Base-by-base conservation (phyloP, 2,329 filamentous ascomycete species). In the Neonectria ditissima region DNA sequence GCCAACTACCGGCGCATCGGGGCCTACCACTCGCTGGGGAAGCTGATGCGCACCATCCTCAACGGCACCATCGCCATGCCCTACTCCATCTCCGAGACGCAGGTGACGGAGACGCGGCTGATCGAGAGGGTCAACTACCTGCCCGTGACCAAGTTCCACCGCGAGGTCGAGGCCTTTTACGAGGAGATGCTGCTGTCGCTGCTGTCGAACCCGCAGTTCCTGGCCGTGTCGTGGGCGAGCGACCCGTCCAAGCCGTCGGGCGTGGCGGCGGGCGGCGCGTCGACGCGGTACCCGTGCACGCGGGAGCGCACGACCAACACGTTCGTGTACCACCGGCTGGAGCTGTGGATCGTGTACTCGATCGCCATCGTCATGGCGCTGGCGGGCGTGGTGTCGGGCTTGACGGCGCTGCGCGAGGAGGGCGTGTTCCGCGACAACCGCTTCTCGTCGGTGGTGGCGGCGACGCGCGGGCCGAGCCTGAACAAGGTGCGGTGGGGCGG, bases 181-280 rank as follows among this genome's bases (percentile, higher is more conserved):
- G 71, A 73, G n/a, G 71, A 73, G 8, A 72, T 73, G 11, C 18
- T 73, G 1, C 6, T 73, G 6, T 73, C 71, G 2, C 63, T 73
- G 45, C 54, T 73, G 26, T 73, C 71, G 0, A 66, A 73, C 50
- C 71, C 71, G 11, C 70, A 72, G 39, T 69, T 73, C 60, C 62
- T 73, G 18, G 59, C 55, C 9, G 71, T 73, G 1, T 72, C 71
- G 1, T 73, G 71, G 71, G 71, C 71, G 8, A 59, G 34, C 13
- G 54, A 73, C 16, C 59, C 69, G 3, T 63, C 65, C 1, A 32
- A 62, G 18, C 55, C 44, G 37, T 65, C 66, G n/a, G 71, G 71
- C 7, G 44, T 39, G 1, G 5, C 30, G 16, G 8, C 41, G 4
- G 69, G 71, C 1, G 69, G 53, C 4, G 26, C 41, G 11, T 24